These are phyloP conservation scores for Cardamine occulta DNA, from an alignment of 345 rosid genomes.

Conservation along the genomic window DNA sequence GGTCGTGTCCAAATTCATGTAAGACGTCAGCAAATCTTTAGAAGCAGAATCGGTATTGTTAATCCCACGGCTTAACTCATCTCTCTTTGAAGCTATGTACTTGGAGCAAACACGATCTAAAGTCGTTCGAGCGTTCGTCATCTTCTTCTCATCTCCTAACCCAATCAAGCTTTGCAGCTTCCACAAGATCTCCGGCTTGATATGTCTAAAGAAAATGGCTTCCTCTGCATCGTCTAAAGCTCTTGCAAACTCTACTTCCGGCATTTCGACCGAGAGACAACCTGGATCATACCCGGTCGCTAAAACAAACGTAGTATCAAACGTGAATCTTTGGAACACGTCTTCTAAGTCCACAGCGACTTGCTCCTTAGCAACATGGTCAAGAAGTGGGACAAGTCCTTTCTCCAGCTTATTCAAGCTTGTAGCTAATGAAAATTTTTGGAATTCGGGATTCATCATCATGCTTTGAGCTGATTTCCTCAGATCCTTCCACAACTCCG, in stretches of 20 bases:
- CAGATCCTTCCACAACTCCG: conserved; percentile 52
- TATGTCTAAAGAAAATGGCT: conserved; percentile 53
- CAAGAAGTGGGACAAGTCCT: conserved; percentile 54
- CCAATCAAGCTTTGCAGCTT: conserved; percentile 55
- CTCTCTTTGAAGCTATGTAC: conserved; percentile 42
- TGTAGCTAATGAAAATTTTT: conserved; percentile 41
- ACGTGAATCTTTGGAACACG: conserved; percentile 54
- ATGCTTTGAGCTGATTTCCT: conserved; percentile 49
- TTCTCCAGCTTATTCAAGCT: conserved; percentile 47
- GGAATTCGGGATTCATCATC: conserved; percentile 44
- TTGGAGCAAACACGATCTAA: conserved; percentile 39
- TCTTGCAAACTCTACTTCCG: conserved; percentile 42
- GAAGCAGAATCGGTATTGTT: neutral
- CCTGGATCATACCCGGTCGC: conserved; percentile 54
- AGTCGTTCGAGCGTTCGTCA: conserved; percentile 43
- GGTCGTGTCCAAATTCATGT: conserved; percentile 35
- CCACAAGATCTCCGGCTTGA: conserved; percentile 49
- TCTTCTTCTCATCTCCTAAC: conserved; percentile 50
- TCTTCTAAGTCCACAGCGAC: conserved; percentile 52
- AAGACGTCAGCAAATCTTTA: conserved; percentile 47
- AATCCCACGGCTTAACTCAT: conserved; percentile 11
- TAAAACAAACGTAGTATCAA: conserved; percentile 49
- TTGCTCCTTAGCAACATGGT: conserved; percentile 43
- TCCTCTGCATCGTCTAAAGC: conserved; percentile 57
- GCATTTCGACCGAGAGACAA: conserved; percentile 48